Conservation (phyloP, 371 early-diverging fungal species). For the Entomophthora muscae region DNA sequence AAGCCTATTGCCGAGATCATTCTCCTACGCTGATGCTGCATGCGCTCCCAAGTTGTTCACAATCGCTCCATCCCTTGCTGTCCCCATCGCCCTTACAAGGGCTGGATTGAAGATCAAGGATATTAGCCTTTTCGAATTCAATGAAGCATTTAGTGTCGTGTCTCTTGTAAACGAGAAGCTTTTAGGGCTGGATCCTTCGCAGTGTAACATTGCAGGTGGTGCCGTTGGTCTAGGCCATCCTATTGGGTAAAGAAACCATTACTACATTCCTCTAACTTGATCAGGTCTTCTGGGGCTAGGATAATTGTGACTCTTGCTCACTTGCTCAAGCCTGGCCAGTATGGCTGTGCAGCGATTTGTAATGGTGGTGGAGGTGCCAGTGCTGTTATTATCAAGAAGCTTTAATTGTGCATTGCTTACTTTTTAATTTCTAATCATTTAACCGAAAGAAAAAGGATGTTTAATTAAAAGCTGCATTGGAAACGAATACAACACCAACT, state of each 20-base stretch:
- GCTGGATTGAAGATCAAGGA: constrained; percentile 58
- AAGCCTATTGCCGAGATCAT: constrained; percentile 54
- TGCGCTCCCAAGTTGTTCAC: constrained; percentile 79
- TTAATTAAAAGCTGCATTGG: no score
- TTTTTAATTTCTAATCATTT: no score
- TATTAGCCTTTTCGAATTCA: constrained; percentile 71
- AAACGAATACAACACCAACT: no score
- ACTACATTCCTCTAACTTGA: neutral
- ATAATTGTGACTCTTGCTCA: constrained; percentile 74
- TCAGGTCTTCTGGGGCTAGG: constrained; percentile 70
- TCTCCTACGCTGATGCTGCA: constrained; percentile 52
- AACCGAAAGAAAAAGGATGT: no score
- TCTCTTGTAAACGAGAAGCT: constrained; percentile 64
- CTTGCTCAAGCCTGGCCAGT: constrained; percentile 55
- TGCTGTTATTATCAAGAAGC: constrained; percentile 58
- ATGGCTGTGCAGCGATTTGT: constrained; percentile 76
- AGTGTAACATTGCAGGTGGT: constrained; percentile 78
- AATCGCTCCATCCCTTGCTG: constrained; percentile 77
- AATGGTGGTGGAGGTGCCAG: constrained; percentile 90
- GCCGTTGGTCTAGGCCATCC: constrained; percentile 90
- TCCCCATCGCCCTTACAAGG: constrained; percentile 66
- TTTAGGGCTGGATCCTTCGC: constrained; percentile 46
- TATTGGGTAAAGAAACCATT: constrained; percentile 35
- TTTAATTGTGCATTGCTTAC: constrained; percentile 24
- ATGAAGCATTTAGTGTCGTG: constrained; percentile 92